These are phyloP conservation scores for Mycosarcoma mackinlayi DNA, from an alignment of 1,284 basidiomycete species.

Conservation along the genomic window DNA sequence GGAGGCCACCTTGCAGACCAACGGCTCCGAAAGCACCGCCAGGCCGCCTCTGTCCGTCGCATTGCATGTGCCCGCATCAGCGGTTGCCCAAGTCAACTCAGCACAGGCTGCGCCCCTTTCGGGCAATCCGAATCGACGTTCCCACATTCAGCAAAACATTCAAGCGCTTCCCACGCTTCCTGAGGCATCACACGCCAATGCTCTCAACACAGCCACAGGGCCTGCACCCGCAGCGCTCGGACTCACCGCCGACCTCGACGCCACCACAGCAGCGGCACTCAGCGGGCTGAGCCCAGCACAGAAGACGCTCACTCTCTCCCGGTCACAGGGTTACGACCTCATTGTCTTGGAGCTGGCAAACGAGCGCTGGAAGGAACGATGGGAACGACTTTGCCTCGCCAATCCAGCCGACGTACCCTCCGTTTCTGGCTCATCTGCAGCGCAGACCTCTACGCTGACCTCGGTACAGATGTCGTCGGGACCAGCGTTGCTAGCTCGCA, in stretches of 20 bases:
- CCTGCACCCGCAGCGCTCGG: constrained; percentile 53
- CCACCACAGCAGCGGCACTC: constrained; percentile 45
- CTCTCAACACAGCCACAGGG: constrained; percentile 55
- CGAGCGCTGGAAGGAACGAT: constrained; percentile 84
- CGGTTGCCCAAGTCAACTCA: constrained; percentile 21
- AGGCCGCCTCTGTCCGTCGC: constrained; percentile 39
- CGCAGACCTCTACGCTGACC: constrained; percentile 14
- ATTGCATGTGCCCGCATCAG: constrained; percentile 41
- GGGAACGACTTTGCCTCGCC: constrained; percentile 85
- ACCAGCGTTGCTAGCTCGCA: constrained; percentile 42
- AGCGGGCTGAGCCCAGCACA: constrained; percentile 51
- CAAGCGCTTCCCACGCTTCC: constrained; percentile 56
- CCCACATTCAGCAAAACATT: constrained; percentile 42
- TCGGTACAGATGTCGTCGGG: constrained; percentile 22
- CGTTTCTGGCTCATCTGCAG: constrained; percentile 10
- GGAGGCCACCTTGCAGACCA: constrained; percentile 41
- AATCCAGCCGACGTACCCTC: constrained; percentile 52
- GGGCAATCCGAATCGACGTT: constrained; percentile 47
- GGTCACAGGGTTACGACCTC: constrained; percentile 71
- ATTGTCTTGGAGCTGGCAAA: constrained; percentile 89
- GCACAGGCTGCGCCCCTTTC: constrained; percentile 24
- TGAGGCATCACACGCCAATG: constrained; percentile 64
- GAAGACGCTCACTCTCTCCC: constrained; percentile 40
- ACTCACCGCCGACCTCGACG: constrained; percentile 41
- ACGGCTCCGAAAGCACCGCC: constrained; percentile 12